These are phyloP conservation scores for Leccinum obscurum DNA, from an alignment of 768 basidiomycete species.

Conservation along the genomic window DNA sequence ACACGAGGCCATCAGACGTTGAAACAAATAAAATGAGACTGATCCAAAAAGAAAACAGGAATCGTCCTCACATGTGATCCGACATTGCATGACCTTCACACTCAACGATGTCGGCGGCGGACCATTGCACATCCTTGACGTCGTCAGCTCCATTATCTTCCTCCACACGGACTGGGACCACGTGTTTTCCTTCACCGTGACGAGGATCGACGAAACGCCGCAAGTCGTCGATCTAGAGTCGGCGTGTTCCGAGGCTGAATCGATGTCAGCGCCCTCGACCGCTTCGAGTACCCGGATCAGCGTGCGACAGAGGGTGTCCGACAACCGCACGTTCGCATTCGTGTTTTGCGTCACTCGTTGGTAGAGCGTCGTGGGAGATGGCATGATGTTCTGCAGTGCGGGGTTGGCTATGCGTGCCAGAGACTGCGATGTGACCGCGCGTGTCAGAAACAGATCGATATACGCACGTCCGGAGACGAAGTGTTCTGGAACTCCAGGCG, in stretches of 20 bases:
- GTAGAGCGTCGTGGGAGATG: slow-evolving; percentile 54
- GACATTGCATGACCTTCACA: too few species aligned
- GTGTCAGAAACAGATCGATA: not conserved
- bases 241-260: not conserved
- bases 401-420: slow-evolving; percentile 40
- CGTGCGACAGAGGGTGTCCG: not conserved
- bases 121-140: too few species aligned
- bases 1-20: too few species aligned
- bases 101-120: too few species aligned
- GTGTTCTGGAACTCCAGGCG: slow-evolving; percentile 74
- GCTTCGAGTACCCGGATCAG: too few species aligned
- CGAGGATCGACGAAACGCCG: slow-evolving; percentile 20
- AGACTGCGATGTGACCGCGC: slow-evolving; percentile 23
- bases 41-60: too few species aligned
- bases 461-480: slow-evolving; percentile 77
- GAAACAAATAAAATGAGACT: too few species aligned
- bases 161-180: too few species aligned
- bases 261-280: too few species aligned
- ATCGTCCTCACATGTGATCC: too few species aligned
- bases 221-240: not conserved
- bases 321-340: slow-evolving; percentile 4
- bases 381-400: slow-evolving; percentile 52
- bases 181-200: slow-evolving; percentile 18
- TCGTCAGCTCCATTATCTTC: too few species aligned
- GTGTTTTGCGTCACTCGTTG: slow-evolving; percentile 35